Evolutionary conservation across 1,284 basidiomycete species (phyloP).

Genomic region (Grifola frondosa): DNA sequence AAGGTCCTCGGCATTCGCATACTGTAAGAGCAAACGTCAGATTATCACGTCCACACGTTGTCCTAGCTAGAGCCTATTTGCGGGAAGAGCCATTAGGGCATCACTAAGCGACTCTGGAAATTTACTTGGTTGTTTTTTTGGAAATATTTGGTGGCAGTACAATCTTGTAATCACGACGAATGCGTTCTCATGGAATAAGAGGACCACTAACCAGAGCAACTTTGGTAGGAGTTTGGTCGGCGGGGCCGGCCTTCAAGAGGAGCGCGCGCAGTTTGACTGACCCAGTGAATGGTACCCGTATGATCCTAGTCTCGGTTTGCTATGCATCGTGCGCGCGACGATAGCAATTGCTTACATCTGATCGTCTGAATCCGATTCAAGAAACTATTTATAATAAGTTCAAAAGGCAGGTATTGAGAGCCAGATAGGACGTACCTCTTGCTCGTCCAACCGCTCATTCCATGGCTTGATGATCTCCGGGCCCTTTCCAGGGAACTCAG

Average conservation of each 20-base stretch:
- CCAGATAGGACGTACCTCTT: conserved; percentile 42
- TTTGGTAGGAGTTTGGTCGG: conserved; percentile 67
- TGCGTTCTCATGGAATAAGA: neutral
- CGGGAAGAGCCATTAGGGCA: no score
- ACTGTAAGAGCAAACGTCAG: conserved; percentile 43
- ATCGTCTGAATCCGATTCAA: conserved; percentile 83
- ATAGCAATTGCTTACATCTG: conserved; percentile 55
- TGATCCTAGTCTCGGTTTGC: conserved; percentile 49
- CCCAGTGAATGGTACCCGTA: conserved; percentile 79
- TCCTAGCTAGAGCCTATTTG: no score
- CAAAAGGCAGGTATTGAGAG: neutral
- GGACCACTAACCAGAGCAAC: conserved; percentile 54
- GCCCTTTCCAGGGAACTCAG: conserved; percentile 40
- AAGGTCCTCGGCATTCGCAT: conserved; percentile 64
- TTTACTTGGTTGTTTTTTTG: no score
- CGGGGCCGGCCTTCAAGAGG: conserved; percentile 73
- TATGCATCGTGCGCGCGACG: conserved; percentile 9
- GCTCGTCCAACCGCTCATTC: conserved; percentile 66
- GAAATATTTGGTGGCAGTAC: no score
- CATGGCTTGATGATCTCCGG: conserved; percentile 73
- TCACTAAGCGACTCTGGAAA: no score
- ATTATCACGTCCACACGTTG: no score
- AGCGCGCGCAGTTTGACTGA: conserved; percentile 74
- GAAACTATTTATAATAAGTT: conserved; percentile 44
- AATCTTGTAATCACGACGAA: no score